Evolutionary conservation across 768 basidiomycete species (phyloP).

Genomic region (Cubamyces sp.): DNA sequence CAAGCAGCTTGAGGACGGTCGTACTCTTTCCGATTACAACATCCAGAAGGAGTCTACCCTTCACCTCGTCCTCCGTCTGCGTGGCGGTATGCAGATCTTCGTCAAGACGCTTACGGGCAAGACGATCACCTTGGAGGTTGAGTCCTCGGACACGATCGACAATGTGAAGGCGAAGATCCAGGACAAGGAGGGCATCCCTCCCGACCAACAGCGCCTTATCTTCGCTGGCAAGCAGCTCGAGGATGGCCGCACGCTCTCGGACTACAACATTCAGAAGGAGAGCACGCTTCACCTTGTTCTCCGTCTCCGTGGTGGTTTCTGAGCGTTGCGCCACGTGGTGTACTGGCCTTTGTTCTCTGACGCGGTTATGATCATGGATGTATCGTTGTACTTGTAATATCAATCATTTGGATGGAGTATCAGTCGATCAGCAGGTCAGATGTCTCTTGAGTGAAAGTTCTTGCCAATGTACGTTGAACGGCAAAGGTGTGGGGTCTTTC

Average conservation of each 20-base stretch:
- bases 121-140: slow-evolving; percentile 61
- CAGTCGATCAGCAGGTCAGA: background rate
- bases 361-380: slow-evolving; percentile 21
- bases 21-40: slow-evolving; percentile 42
- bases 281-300: slow-evolving; percentile 41
- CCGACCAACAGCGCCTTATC: slow-evolving; percentile 37
- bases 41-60: slow-evolving; percentile 39
- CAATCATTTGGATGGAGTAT: slow-evolving; percentile 3
- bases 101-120: slow-evolving; percentile 56
- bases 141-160: slow-evolving; percentile 38
- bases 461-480: background rate
- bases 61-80: slow-evolving; percentile 44
- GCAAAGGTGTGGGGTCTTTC: too few relatives aligned
- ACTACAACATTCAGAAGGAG: slow-evolving; percentile 40
- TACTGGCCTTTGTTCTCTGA: background rate
- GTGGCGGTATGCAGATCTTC: slow-evolving; percentile 49
- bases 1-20: slow-evolving; percentile 61
- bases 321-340: slow-evolving; percentile 19
- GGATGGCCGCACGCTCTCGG: slow-evolving; percentile 37
- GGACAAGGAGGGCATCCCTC: slow-evolving; percentile 38
- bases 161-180: slow-evolving; percentile 40
- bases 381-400: slow-evolving; percentile 15
- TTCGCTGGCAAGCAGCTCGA: slow-evolving; percentile 39
- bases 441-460: background rate
- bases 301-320: slow-evolving; percentile 53